Evolutionary conservation across 1,284 basidiomycete genomes (phyloP).

Genomic region (Grifola frondosa): DNA sequence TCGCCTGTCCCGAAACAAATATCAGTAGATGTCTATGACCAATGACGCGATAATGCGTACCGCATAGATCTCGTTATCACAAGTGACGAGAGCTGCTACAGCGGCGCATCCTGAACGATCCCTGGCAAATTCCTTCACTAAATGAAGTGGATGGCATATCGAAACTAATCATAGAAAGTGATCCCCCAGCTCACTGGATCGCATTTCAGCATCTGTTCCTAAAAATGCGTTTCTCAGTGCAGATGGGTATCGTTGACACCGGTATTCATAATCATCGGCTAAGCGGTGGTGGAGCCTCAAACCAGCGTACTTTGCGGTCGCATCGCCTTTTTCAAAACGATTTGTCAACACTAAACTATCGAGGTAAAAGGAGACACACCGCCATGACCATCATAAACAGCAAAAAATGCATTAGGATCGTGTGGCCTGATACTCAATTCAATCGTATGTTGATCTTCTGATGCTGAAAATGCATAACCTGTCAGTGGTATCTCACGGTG

Average conservation of each 20-base stretch:
- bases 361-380: too few relatives aligned
- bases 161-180: too few relatives aligned
- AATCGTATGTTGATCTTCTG: slow-evolving; percentile 95
- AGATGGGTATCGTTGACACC: slow-evolving; percentile 64
- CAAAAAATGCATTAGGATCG: slow-evolving; percentile 80
- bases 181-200: slow-evolving; percentile 61
- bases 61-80: slow-evolving; percentile 78
- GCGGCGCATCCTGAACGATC: slow-evolving; percentile 98
- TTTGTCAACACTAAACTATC: too few relatives aligned
- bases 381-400: slow-evolving; percentile 97
- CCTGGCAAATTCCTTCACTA: slow-evolving; percentile 83
- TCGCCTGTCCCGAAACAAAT: slow-evolving; percentile 77
- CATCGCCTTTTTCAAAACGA: too few relatives aligned
- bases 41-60: slow-evolving; percentile 43
- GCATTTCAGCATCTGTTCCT: slow-evolving; percentile 92
- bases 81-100: slow-evolving; percentile 83
- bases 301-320: slow-evolving; percentile 89
- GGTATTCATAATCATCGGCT: slow-evolving; percentile 71
- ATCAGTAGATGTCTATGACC: not conserved
- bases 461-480: slow-evolving; percentile 52
- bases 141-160: too few relatives aligned
- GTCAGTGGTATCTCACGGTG: slow-evolving; percentile 9
- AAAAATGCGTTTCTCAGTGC: slow-evolving; percentile 90
- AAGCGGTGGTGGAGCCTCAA: slow-evolving; percentile 85
- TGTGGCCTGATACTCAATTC: slow-evolving; percentile 58